Evolutionary conservation across 805 yeast genomes (phyloP).

Genomic region (Candida xyloterini): DNA sequence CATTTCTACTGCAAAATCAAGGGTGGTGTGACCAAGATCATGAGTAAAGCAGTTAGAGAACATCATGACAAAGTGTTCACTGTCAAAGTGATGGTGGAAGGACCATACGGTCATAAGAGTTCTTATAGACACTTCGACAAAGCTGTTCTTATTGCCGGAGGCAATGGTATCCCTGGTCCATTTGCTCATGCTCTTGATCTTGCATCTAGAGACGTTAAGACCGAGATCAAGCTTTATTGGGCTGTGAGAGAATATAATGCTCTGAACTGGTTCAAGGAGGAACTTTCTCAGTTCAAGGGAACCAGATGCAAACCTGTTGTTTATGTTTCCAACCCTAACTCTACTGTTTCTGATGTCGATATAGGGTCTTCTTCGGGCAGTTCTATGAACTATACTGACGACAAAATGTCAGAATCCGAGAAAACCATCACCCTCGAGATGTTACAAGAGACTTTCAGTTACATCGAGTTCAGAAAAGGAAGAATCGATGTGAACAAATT

Average conservation of each 20-base stretch:
- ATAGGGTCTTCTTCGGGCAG: slow-evolving; percentile 7
- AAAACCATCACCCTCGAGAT: slow-evolving; percentile 14
- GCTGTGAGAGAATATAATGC: slow-evolving; percentile 51
- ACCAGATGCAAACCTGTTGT: slow-evolving; percentile 38
- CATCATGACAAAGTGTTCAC: slow-evolving; percentile 27
- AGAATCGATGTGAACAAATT: slow-evolving; percentile 39
- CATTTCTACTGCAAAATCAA: slow-evolving; percentile 49
- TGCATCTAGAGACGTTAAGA: slow-evolving; percentile 32
- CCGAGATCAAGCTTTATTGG: slow-evolving; percentile 56
- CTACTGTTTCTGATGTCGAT: slow-evolving; percentile 13
- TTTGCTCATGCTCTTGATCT: slow-evolving; percentile 39
- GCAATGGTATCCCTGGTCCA: slow-evolving; percentile 69
- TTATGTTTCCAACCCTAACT: slow-evolving; percentile 39
- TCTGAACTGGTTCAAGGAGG: slow-evolving; percentile 49
- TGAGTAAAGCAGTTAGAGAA: slow-evolving; percentile 32
- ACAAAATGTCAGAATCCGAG: slow-evolving; percentile 13
- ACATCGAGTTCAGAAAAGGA: slow-evolving; percentile 42
- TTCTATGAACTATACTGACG: slow-evolving; percentile 11
- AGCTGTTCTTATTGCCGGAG: slow-evolving; percentile 65
- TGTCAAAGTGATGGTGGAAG: slow-evolving; percentile 51
- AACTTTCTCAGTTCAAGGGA: slow-evolving; percentile 34
- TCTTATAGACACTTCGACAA: slow-evolving; percentile 51
- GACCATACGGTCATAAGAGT: slow-evolving; percentile 65
- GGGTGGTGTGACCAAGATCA: slow-evolving; percentile 52
- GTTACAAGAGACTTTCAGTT: slow-evolving; percentile 29